Conservation (phyloP, 345 rosid species). For the Acer negundo region DNA sequence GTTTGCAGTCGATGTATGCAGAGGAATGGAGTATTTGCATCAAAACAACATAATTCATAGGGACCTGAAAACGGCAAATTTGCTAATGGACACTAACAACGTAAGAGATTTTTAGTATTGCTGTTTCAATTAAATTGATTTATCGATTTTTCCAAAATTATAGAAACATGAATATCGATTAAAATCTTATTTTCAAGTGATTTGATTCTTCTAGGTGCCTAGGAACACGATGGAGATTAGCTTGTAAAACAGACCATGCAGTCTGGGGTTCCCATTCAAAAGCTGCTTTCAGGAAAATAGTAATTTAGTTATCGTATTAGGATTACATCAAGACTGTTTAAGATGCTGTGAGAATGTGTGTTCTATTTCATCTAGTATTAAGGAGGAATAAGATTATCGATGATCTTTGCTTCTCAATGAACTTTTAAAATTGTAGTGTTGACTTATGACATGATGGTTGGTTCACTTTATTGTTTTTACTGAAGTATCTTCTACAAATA, state of each 20-base stretch:
- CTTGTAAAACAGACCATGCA: neutral
- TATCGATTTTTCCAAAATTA: neutral
- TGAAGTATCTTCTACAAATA: neutral
- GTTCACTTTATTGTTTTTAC: neutral
- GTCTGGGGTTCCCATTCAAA: constrained; percentile 6
- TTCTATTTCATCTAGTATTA: neutral
- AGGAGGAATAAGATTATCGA: neutral
- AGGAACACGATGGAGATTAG: constrained; percentile 13
- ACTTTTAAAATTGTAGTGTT: neutral
- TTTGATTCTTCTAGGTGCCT: constrained; percentile 15
- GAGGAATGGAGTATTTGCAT: constrained; percentile 83
- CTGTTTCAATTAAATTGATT: constrained; percentile 6
- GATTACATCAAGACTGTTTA: neutral
- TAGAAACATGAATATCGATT: neutral
- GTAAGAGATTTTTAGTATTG: constrained; percentile 33
- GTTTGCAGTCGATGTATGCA: constrained; percentile 70
- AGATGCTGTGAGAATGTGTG: neutral
- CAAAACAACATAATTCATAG: constrained; percentile 68
- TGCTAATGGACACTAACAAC: constrained; percentile 62
- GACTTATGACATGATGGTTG: neutral
- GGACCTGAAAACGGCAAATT: constrained; percentile 81
- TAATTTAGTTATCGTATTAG: neutral
- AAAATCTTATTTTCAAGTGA: constrained; percentile 1
- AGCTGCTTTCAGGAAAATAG: neutral
- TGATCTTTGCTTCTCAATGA: neutral